Percentiles rank a stretch among this genome's conserved stretches.
These are phyloP conservation scores for Ensete ventricosum DNA, from an alignment of 176 grass and related monocot genomes.

Conservation along the genomic window DNA sequence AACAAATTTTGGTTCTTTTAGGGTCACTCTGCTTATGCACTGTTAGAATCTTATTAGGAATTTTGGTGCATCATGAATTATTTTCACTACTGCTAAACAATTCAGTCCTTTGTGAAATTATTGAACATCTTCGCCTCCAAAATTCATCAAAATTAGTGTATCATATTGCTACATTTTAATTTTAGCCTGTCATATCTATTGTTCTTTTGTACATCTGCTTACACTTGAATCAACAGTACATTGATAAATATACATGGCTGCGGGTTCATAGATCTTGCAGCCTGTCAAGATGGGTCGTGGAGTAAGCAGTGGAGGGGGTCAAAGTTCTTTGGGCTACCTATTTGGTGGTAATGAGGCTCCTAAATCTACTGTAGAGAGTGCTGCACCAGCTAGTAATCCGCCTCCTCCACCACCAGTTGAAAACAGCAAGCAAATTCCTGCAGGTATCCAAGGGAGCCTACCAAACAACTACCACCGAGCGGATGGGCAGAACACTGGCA, in stretches of 20 bases:
- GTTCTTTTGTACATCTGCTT: too few relatives aligned
- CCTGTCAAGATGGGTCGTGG: conserved; percentile 8
- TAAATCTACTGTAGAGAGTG: not conserved
- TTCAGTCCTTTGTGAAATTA: too few relatives aligned
- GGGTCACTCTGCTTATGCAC: too few relatives aligned
- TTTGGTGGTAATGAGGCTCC: conserved; percentile 9
- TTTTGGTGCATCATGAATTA: too few relatives aligned
- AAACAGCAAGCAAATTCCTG: conserved; percentile 5
- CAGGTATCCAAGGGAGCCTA: conserved; percentile 2
- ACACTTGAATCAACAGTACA: too few relatives aligned
- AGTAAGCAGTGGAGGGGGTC: conserved; percentile 15
- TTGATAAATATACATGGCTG: not conserved
- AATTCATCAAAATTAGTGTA: too few relatives aligned
- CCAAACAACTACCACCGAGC: conserved; percentile 10
- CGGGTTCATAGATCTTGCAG: not conserved
- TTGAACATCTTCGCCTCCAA: too few relatives aligned
- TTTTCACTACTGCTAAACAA: too few relatives aligned
- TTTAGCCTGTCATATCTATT: too few relatives aligned
- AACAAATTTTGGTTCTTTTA: too few relatives aligned
- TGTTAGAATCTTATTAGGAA: too few relatives aligned
- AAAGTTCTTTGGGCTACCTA: conserved; percentile 17
- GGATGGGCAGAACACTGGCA: conserved; percentile 13
- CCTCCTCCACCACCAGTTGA: conserved; percentile 6
- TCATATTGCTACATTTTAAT: too few relatives aligned
- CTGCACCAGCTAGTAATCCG: not conserved